These are phyloP conservation scores for Fraxinus quadrangulata DNA, from an alignment of 257 asterid species.

Conservation along the genomic window DNA sequence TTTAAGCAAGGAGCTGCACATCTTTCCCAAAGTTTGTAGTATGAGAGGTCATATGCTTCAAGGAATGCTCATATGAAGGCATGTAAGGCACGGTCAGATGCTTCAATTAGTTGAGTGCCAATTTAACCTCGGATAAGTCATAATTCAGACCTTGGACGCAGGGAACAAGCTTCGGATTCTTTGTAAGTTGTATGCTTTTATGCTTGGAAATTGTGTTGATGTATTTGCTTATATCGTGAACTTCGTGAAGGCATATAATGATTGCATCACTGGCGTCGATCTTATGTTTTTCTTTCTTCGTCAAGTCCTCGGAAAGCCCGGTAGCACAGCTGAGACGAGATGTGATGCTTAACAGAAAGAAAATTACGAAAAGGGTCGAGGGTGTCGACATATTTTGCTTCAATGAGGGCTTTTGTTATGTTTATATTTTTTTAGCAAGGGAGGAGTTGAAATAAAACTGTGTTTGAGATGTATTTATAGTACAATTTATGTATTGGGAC, in stretches of 20 bases:
- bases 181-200: neutral
- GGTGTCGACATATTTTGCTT: slow-evolving; percentile 1
- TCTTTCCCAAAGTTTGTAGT: neutral
- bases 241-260: slow-evolving; percentile 23
- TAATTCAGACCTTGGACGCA: slow-evolving; percentile 11
- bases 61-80: neutral
- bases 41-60: slow-evolving; percentile 15
- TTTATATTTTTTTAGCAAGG: too few species aligned
- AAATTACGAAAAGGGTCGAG: slow-evolving; percentile 12
- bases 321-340: neutral
- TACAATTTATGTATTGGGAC: neutral
- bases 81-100: slow-evolving; percentile 3
- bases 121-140: slow-evolving; percentile 8
- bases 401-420: neutral
- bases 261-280: slow-evolving; percentile 23
- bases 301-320: neutral
- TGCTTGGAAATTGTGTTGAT: neutral
- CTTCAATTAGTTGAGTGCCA: slow-evolving; percentile 8
- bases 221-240: neutral
- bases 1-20: slow-evolving; percentile 10
- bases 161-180: neutral
- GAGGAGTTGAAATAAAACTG: neutral
- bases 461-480: slow-evolving; percentile 10
- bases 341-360: slow-evolving; percentile 23
- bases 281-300: neutral